Conservation (phyloP, 805 yeast genomes). For the Zygosaccharomyces bisporus region DNA sequence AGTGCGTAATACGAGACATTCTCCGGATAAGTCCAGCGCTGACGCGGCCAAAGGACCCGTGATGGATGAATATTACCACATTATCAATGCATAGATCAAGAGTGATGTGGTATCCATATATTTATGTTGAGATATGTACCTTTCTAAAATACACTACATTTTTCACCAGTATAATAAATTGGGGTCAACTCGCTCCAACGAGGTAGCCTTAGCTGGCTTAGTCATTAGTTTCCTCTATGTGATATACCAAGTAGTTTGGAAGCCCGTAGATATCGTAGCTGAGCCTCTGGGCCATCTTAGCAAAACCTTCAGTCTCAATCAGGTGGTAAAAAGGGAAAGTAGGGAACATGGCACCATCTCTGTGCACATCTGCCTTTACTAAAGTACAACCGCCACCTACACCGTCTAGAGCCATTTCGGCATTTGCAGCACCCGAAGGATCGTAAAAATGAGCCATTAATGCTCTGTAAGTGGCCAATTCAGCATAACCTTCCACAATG, state of each 20-base stretch:
- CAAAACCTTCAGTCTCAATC: constrained; percentile 97
- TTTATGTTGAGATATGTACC: not conserved
- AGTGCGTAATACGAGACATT: constrained; percentile 47
- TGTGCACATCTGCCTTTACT: constrained; percentile 95
- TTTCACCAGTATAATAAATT: not conserved
- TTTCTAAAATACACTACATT: constrained; percentile 5
- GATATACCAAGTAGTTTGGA: constrained; percentile 92
- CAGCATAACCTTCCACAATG: constrained; percentile 90
- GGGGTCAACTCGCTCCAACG: not conserved
- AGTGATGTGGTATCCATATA: constrained; percentile 1
- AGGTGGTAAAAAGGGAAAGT: constrained; percentile 95
- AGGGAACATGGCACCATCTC: constrained; percentile 99
- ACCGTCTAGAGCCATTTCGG: constrained; percentile 87
- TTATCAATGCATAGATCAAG: constrained; percentile 3
- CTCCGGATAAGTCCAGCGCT: constrained; percentile 28
- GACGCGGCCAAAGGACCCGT: not conserved
- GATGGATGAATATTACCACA: constrained; percentile 23
- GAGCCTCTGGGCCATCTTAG: constrained; percentile 93
- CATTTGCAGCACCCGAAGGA: constrained; percentile 53
- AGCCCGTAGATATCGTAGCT: constrained; percentile 89
- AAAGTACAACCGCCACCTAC: constrained; percentile 97
- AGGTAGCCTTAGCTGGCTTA: not conserved
- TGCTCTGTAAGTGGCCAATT: constrained; percentile 90
- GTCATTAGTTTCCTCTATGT: constrained; percentile 63
- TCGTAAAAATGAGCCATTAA: constrained; percentile 89